Base-by-base conservation (phyloP, 768 basidiomycete species). In the Leccinum sublutescens region DNA sequence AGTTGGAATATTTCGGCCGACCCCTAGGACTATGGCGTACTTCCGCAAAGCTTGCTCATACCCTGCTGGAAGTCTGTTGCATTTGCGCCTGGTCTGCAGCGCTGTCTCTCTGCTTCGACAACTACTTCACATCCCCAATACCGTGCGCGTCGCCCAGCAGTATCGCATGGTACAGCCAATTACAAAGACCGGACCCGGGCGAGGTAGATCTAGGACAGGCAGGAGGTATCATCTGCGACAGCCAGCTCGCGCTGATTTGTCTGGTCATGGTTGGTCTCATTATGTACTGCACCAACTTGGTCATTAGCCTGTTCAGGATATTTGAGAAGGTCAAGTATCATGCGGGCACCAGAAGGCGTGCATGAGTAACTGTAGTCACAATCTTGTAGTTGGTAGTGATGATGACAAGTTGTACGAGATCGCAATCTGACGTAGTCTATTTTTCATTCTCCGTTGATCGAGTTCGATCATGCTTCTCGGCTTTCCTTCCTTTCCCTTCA, bases 1-100 rank as follows among this genome's bases (percentile, higher is more conserved):
- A 95, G 93, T 79, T 94, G 57, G 94, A 96, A 75, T 97, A 97
- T 75, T 95, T 95, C 68, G 90, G 94, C 43, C 85, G 89, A 36
- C 94, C 95, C 6, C 77, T 96, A 23, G 95, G 94, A n/a, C 78
- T 96, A 31, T 96, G 95, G 95, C 81, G 83, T 54, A 93, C 94
- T 33, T 92, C 91, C 33, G 85, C 79, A 52, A 95, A 95, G 74
- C 82, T 95, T 38, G 85, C 89, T 3, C 88, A 95, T 68, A 95
- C 93, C 7, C 82, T 95, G 33, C 82, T 86, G 50, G 95, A 96
- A 77, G 89, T 94, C 49, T 78, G 93, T 56, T 94, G 93, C 71
- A 93, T 94, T 65, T 95, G 93, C 74, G 84, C 89, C n/a, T 96
- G 93, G 93, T 93, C 91, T 58, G 90, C 92, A 33, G 87, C 89